Evolutionary conservation across 768 basidiomycete genomes (phyloP).

Genomic region (Leccinum incarnatum): DNA sequence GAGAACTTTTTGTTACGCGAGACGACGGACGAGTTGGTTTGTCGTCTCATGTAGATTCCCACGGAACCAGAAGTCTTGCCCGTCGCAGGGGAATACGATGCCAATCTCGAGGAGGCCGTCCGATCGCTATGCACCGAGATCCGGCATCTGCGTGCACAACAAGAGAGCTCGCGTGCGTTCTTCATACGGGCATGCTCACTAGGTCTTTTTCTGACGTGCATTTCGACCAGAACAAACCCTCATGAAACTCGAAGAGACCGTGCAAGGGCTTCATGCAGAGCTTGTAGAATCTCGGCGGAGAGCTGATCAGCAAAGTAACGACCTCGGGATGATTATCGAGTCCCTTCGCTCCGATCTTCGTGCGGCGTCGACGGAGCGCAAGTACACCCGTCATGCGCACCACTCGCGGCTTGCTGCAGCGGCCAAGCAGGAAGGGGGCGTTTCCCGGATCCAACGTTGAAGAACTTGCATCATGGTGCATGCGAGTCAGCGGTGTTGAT

Average conservation of each 20-base stretch:
- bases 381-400: background rate
- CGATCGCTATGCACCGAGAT: slow-evolving; percentile 1
- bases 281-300: background rate
- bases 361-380: background rate
- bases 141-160: slow-evolving; percentile 1
- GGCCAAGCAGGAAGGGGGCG: background rate
- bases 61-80: background rate
- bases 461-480: background rate
- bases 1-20: too few species aligned
- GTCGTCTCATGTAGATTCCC: background rate
- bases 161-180: slow-evolving; percentile 8
- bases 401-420: background rate
- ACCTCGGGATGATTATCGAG: background rate
- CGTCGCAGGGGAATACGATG: background rate
- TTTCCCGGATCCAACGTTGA: background rate
- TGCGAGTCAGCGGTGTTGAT: background rate
- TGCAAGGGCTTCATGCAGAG: slow-evolving; percentile 2
- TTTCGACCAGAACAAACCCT: slow-evolving; percentile 5
- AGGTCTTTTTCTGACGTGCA: background rate
- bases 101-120: background rate
- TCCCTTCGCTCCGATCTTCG: slow-evolving; percentile 3
- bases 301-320: background rate
- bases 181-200: background rate
- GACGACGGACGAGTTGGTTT: background rate
- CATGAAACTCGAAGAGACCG: background rate